Base-by-base conservation (phyloP, 1,284 basidiomycete species). In the Cryptococcus hybrid region DNA sequence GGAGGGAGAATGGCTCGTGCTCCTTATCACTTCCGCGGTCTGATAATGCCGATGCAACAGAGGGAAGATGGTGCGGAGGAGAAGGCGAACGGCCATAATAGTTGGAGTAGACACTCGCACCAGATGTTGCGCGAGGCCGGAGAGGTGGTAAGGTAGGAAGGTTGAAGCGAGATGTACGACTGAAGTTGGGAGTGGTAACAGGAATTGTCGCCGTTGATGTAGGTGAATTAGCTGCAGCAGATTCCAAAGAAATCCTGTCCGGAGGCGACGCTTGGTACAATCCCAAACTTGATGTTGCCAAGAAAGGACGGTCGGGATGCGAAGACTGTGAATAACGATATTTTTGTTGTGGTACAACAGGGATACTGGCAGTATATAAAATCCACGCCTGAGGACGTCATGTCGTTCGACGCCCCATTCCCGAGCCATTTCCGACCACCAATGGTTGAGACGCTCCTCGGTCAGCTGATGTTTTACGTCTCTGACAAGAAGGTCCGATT, bases 321-420 rank as follows among this genome's bases (percentile, higher is more conserved):
- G 51, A 39, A 24, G 53, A 49, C 47, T 56, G 55, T 6, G 57
- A 51, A 45, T 37, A 50, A 24, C 24, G 24, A 24, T 24, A 24
- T 24, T 30, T 9, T 42, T n/a, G 40, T 42, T 42, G 40, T 11
- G 37, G 13, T 58, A 44, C 9, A 52, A 50, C n/a, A 50, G 5
- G 51, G 36, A n/a, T 44, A 34, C 13, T 49, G 36, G 24, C 24
- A 24, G 24, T 24, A 24, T 49, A 30, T 57, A 71, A 34, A 69
- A 58, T 24, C 67, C 70, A 5, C 61, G 54, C 48, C 66, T 60
- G 15, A 68, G 56, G 12, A 68, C 55, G 37, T 68, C 62, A 35
- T 59, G 60, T 24, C 66, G 60, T 38, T 74, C 73, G 49, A 60
- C 62, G n/a, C 73, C 73, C 73, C 73, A 75, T 57, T 73, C 70